Percentiles rank a stretch among this genome's conserved stretches.
phyloP scores from a whole-genome alignment of 2,329 filamentous ascomycete genomes.

The Xenosphaeropsis pyriputrescens region DNA sequence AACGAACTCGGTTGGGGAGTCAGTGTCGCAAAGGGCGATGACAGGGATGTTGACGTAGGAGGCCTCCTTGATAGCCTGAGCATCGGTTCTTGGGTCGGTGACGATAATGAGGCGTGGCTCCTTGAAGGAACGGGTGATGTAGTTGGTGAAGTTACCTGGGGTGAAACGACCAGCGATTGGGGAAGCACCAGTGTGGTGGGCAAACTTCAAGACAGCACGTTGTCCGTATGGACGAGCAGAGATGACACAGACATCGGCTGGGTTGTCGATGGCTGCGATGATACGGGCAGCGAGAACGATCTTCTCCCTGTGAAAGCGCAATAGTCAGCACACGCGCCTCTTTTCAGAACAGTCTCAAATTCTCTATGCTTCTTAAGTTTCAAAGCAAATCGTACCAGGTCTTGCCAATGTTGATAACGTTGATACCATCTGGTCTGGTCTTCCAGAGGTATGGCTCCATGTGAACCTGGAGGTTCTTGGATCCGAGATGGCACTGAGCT shows the following conservation, averaged over 20 bases:
- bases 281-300: conserved; percentile 97
- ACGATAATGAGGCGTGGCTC: conserved; percentile 99
- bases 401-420: conserved; percentile 99
- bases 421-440: conserved; percentile 95
- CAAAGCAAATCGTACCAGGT: conserved; percentile 62
- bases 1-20: conserved; percentile 98
- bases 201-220: conserved; percentile 99
- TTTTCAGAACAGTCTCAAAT: neutral
- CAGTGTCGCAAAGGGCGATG: conserved; percentile 97
- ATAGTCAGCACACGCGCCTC: conserved; percentile 10
- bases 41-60: conserved; percentile 99
- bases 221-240: conserved; percentile 98
- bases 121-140: conserved; percentile 99
- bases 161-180: conserved; percentile 99
- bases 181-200: conserved; percentile 91
- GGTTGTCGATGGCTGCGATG: conserved; percentile 98
- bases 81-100: conserved; percentile 98
- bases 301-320: conserved; percentile 65
- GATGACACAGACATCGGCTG: conserved; percentile 97
- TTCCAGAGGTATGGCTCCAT: conserved; percentile 99
- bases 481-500: conserved; percentile 90
- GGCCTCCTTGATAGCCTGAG: conserved; percentile 99
- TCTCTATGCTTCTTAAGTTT: neutral
- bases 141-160: conserved; percentile 99
- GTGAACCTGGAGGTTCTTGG: conserved; percentile 99